Conservation (phyloP, 345 rosid genomes). For the Arabidopsis thaliana region DNA sequence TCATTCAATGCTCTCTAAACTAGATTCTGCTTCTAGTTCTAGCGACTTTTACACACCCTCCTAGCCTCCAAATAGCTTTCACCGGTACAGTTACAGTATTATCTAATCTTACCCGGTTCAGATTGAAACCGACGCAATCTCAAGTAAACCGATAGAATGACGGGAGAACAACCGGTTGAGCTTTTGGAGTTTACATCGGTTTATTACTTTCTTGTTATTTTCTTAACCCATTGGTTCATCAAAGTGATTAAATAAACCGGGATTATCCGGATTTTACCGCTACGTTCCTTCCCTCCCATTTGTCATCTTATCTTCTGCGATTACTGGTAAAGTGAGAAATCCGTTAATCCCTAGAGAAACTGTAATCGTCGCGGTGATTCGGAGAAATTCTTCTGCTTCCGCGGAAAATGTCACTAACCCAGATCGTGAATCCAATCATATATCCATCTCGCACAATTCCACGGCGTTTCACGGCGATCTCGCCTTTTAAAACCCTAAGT, state of each 20-base stretch:
- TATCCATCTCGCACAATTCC: slow-evolving; percentile 27
- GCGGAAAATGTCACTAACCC: slow-evolving; percentile 52
- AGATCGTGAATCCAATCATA: slow-evolving; percentile 42
- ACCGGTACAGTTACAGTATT: neutral
- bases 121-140: neutral
- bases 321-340: neutral
- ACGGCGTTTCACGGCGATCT: slow-evolving; percentile 27
- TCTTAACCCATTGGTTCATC: neutral
- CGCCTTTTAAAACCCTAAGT: slow-evolving; percentile 41
- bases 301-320: slow-evolving; percentile 42
- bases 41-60: slow-evolving; percentile 3
- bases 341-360: slow-evolving; percentile 13
- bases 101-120: slow-evolving; percentile 6
- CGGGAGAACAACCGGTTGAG: neutral
- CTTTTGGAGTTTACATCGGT: neutral
- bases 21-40: slow-evolving; percentile 40
- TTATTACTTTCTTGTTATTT: neutral
- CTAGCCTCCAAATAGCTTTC: neutral
- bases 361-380: neutral
- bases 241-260: slow-evolving; percentile 7
- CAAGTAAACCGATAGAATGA: slow-evolving; percentile 5
- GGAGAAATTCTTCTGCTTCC: slow-evolving; percentile 1
- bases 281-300: slow-evolving; percentile 36
- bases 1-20: slow-evolving; percentile 14
- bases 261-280: neutral